These are phyloP conservation scores for Symmetrospora coprosmae DNA, from an alignment of 768 basidiomycete genomes.

Conservation along the genomic window DNA sequence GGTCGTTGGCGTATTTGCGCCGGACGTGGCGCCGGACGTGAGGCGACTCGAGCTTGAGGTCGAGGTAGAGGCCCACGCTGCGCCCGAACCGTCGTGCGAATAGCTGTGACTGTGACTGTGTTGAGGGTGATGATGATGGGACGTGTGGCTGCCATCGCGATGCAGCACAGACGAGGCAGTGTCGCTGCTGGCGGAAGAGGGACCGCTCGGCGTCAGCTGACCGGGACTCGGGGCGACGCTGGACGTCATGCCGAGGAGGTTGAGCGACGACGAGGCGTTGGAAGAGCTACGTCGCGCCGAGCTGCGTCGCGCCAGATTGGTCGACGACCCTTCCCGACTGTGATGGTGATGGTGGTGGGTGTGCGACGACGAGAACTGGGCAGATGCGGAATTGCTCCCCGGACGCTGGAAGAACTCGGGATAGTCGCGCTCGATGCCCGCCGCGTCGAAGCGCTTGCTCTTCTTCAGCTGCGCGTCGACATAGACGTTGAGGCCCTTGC, in stretches of 20 bases:
- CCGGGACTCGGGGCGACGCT: background rate
- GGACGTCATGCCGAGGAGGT: slow-evolving; percentile 17
- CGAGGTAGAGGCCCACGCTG: no score
- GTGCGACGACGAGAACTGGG: background rate
- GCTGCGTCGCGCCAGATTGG: background rate
- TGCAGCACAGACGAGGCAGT: no score
- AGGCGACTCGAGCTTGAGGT: no score
- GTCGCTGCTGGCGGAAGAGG: background rate
- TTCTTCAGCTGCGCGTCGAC: slow-evolving; percentile 79
- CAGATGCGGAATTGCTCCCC: no score
- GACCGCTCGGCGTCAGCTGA: background rate
- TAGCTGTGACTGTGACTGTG: background rate
- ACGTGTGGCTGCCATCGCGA: no score
- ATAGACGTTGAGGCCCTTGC: slow-evolving; percentile 42
- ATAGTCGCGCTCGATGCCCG: slow-evolving; percentile 67
- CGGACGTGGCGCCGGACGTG: no score
- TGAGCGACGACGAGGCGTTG: slow-evolving; percentile 1
- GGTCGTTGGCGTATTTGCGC: background rate
- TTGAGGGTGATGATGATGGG: slow-evolving; percentile 4
- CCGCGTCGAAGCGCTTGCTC: slow-evolving; percentile 87
- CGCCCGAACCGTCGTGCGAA: no score
- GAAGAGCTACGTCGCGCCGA: background rate
- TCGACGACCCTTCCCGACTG: slow-evolving; percentile 46
- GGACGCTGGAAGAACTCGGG: slow-evolving; percentile 76
- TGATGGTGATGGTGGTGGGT: slow-evolving; percentile 12